Percentiles rank a stretch among this genome's conserved stretches.
Evolutionary conservation across 2,329 filamentous ascomycete genomes (phyloP).

Genomic region (Colletotrichum acutatum): DNA sequence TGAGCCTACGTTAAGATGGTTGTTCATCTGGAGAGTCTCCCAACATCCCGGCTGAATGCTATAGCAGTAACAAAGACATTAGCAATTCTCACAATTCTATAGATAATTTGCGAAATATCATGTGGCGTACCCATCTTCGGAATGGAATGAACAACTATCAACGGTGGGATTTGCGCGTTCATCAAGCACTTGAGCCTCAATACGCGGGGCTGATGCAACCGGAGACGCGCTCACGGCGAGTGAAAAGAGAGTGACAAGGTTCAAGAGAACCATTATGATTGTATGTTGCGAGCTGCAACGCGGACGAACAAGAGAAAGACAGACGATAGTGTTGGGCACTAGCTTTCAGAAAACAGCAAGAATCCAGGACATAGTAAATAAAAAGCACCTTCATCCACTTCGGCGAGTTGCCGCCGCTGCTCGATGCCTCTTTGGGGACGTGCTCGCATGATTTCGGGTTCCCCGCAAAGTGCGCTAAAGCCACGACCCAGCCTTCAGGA

Average conservation of each 20-base stretch:
- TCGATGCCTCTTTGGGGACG: neutral
- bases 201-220: neutral
- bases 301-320: neutral
- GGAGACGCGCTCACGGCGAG: neutral
- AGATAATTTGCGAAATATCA: neutral
- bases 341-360: neutral
- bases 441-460: neutral
- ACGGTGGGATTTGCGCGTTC: neutral
- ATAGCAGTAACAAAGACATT: neutral
- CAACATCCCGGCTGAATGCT: neutral
- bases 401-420: neutral
- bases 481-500: neutral
- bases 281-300: neutral
- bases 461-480: neutral
- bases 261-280: slow-evolving; percentile 7
- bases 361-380: neutral
- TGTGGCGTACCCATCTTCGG: neutral
- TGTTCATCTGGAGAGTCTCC: neutral
- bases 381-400: neutral
- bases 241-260: neutral
- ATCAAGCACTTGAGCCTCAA: neutral
- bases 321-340: neutral
- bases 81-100: too few species aligned
- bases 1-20: neutral
- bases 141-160: neutral